Base-by-base conservation (phyloP, 768 basidiomycete genomes). In the Auriculariales sp. region DNA sequence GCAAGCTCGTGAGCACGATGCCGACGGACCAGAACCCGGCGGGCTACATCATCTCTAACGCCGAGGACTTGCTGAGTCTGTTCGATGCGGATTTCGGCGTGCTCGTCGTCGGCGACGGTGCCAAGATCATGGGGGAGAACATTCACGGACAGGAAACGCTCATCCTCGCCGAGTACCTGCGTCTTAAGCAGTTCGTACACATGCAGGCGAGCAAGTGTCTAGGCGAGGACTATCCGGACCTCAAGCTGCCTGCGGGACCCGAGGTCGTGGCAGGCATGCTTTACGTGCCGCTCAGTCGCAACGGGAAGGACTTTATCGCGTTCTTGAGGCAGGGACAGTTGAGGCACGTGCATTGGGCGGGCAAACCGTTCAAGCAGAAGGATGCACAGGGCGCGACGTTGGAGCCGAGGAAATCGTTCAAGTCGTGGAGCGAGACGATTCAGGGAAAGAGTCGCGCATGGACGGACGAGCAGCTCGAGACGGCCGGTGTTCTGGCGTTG, bases 381-480 rank as follows among this genome's bases (percentile, higher is more conserved):
- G 57, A 61, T 28, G 50, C 68, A 36, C 59, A 70, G 32, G 68
- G 60, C 5, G 54, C 59, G 22, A 56, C 58, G 30, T 67, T 91
- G 6, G 84, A 89, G 61, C 86, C 86, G 0, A 71, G 86, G n/a
- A 77, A 72, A 49, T 83, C 81, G 1, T 90, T 90, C 69, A 28
- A 62, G 57, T 71, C 71, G 3, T 91, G 86, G 86, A 77, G 78
- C 0, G 83, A 89, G 63, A 76, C 68, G 1, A 75, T 89, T 12
- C 71, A 75, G 5, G 84, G 84, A 3, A 68, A 78, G 50, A 79
- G 74, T 55, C 68, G 82, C 29, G 68, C 69, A 7, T 91, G 86
- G 86, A 79, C 83, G 6, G 84, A 88, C 49, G 85, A 89, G 59
- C 83, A 89, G 58, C 59, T 88, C 32, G 85, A 88, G 61, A 88